These are phyloP conservation scores for Aspergillus brunneoviolaceus DNA, from an alignment of 2,329 filamentous ascomycete genomes.

Conservation along the genomic window DNA sequence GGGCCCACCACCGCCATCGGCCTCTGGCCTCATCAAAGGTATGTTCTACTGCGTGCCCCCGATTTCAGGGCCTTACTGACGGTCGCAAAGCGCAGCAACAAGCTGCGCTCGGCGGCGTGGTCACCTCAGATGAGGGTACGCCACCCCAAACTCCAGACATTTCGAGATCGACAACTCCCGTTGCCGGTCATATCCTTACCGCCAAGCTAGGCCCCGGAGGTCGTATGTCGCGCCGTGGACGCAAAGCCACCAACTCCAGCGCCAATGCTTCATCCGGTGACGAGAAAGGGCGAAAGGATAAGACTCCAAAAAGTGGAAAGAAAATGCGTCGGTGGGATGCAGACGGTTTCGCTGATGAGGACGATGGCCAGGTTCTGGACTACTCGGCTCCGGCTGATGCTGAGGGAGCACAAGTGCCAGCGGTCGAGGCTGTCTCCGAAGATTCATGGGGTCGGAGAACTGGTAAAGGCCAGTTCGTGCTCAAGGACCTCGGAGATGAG, in stretches of 20 bases:
- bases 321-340: slow-evolving; percentile 91
- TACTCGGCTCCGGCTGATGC: slow-evolving; percentile 71
- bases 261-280: slow-evolving; percentile 73
- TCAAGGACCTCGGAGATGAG: slow-evolving; percentile 91
- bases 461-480: slow-evolving; percentile 84
- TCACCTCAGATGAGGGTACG: slow-evolving; percentile 65
- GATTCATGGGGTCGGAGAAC: slow-evolving; percentile 83
- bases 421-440: slow-evolving; percentile 72
- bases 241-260: slow-evolving; percentile 61
- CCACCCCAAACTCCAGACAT: slow-evolving; percentile 69
- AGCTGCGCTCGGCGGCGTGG: slow-evolving; percentile 41
- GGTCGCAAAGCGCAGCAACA: slow-evolving; percentile 41
- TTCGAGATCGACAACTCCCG: slow-evolving; percentile 77
- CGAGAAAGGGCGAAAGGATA: slow-evolving; percentile 65
- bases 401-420: slow-evolving; percentile 55
- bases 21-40: slow-evolving; percentile 54
- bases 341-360: slow-evolving; percentile 82
- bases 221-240: slow-evolving; percentile 77
- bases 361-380: slow-evolving; percentile 76
- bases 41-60: slow-evolving; percentile 14
- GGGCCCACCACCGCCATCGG: slow-evolving; percentile 51
- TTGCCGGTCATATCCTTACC: slow-evolving; percentile 64
- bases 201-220: slow-evolving; percentile 72
- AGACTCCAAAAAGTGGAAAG: slow-evolving; percentile 60
- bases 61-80: slow-evolving; percentile 22